phyloP scores from a whole-genome alignment of 495 filamentous ascomycete genomes.

The Hypoxylon rickii region DNA sequence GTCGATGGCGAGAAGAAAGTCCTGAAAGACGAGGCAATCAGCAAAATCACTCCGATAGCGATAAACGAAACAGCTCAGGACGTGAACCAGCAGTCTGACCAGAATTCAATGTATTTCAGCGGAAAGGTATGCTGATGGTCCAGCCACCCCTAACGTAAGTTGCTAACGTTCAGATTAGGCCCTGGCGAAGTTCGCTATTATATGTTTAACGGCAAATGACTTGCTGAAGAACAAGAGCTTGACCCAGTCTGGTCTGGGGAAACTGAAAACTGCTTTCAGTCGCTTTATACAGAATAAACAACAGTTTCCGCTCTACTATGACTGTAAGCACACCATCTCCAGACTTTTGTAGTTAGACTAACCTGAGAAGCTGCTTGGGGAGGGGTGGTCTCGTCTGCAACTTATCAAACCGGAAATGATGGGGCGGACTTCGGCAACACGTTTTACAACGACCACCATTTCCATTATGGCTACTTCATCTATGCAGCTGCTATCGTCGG shows the following conservation, averaged over 20 bases:
- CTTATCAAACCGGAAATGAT: slow-evolving; percentile 72
- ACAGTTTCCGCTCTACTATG: slow-evolving; percentile 78
- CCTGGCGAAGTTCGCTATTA: slow-evolving; percentile 80
- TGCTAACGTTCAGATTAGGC: slow-evolving; percentile 54
- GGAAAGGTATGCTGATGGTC: slow-evolving; percentile 65
- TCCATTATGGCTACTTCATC: slow-evolving; percentile 90
- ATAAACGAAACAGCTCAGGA: slow-evolving; percentile 71
- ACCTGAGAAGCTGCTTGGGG: slow-evolving; percentile 66
- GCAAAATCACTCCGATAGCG: slow-evolving; percentile 61
- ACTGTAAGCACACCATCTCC: slow-evolving; percentile 51
- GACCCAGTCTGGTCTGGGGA: slow-evolving; percentile 63
- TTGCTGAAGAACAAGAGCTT: slow-evolving; percentile 64
- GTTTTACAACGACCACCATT: slow-evolving; percentile 96
- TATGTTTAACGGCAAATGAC: slow-evolving; percentile 70
- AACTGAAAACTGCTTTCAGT: slow-evolving; percentile 77
- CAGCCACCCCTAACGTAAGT: background rate
- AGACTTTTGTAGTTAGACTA: slow-evolving; percentile 9
- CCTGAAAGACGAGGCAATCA: slow-evolving; percentile 58
- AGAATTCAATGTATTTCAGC: slow-evolving; percentile 93
- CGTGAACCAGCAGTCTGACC: slow-evolving; percentile 69
- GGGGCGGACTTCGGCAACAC: slow-evolving; percentile 81
- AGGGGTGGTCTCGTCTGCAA: slow-evolving; percentile 80
- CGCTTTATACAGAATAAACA: slow-evolving; percentile 78
- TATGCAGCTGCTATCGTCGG: slow-evolving; percentile 86
- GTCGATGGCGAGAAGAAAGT: slow-evolving; percentile 51